Percentiles rank a stretch among this genome's conserved stretches.
Conservation (phyloP, 176 grass and related monocot genomes). For the Musa beccarii region DNA sequence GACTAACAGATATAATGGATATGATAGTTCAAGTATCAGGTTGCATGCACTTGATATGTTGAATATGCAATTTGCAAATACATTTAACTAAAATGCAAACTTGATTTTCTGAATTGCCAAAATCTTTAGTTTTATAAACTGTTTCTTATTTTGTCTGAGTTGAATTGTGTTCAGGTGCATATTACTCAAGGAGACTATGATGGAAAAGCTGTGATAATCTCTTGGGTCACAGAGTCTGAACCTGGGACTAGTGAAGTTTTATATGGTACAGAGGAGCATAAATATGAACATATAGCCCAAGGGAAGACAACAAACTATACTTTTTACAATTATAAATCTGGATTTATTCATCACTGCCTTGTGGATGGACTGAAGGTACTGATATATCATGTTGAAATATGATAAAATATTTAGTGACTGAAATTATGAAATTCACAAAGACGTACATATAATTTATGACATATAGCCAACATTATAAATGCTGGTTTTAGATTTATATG, state of each 20-base stretch:
- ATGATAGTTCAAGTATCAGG: too few relatives aligned
- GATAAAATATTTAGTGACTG: not conserved
- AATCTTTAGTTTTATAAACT: not conserved
- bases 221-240: constrained; percentile 71
- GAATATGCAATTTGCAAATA: too few relatives aligned
- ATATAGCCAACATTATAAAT: not conserved
- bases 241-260: constrained; percentile 56
- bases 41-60: too few relatives aligned
- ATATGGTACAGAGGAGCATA: constrained; percentile 50
- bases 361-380: constrained; percentile 68
- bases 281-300: constrained; percentile 53
- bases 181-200: constrained; percentile 96
- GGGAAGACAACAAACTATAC: constrained; percentile 73
- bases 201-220: constrained; percentile 79
- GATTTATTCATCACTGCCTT: constrained; percentile 90
- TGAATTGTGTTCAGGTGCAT: constrained; percentile 52
- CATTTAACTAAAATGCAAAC: too few relatives aligned
- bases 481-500: not conserved
- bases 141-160: not conserved
- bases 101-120: too few relatives aligned
- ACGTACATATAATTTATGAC: not conserved
- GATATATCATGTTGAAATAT: not conserved
- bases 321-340: constrained; percentile 88
- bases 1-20: too few relatives aligned
- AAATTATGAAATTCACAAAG: too few relatives aligned